Percentiles rank a stretch among this genome's conserved stretches.
Evolutionary conservation across 768 basidiomycete species (phyloP).

Genomic region (Omphalotus guepiniiformis): DNA sequence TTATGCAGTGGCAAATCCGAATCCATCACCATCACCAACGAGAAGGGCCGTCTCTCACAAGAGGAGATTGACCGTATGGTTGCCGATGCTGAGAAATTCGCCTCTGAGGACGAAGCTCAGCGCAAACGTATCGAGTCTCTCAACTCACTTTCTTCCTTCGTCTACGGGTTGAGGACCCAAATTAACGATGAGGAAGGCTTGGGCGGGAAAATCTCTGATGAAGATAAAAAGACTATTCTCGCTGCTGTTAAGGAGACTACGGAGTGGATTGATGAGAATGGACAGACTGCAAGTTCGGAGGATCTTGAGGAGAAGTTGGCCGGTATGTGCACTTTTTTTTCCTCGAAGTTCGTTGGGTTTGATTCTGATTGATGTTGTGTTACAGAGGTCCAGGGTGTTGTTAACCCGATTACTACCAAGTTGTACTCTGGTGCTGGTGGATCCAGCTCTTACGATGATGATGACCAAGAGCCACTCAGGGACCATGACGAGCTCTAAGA

Average conservation of each 20-base stretch:
- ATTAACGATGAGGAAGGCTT: slow-evolving; percentile 84
- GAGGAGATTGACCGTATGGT: slow-evolving; percentile 98
- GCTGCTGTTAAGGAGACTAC: slow-evolving; percentile 81
- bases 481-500: slow-evolving; percentile 49
- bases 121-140: slow-evolving; percentile 84
- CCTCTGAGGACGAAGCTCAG: slow-evolving; percentile 72
- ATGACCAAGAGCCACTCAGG: slow-evolving; percentile 36
- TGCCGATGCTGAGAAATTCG: slow-evolving; percentile 88
- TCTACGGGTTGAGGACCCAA: slow-evolving; percentile 86
- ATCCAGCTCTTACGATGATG: slow-evolving; percentile 18
- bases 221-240: slow-evolving; percentile 81
- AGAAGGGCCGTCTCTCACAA: slow-evolving; percentile 86
- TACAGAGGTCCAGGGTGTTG: slow-evolving; percentile 64
- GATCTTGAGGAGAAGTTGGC: slow-evolving; percentile 90
- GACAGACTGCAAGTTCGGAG: slow-evolving; percentile 70
- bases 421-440: slow-evolving; percentile 54
- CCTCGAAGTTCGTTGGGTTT: neutral
- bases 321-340: slow-evolving; percentile 25
- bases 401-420: slow-evolving; percentile 85
- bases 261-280: slow-evolving; percentile 90
- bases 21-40: slow-evolving; percentile 92
- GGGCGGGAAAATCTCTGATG: slow-evolving; percentile 79
- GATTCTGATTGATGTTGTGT: slow-evolving; percentile 5
- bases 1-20: slow-evolving; percentile 71
- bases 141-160: slow-evolving; percentile 74